Conservation (phyloP, 805 yeast genomes). For the Danielozyma ontarioensis region DNA sequence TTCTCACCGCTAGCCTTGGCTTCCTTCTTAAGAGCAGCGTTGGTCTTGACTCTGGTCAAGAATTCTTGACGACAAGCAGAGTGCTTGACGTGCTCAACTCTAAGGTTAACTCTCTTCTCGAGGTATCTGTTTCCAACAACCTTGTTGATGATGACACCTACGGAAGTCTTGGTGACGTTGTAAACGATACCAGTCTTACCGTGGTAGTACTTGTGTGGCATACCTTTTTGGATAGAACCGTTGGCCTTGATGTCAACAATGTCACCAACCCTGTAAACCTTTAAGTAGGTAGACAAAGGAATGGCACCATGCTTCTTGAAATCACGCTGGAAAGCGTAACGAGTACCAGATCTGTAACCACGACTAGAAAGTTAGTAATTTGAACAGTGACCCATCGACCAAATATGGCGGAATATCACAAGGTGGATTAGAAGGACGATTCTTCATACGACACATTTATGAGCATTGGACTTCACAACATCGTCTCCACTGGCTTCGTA, state of each 20-base stretch:
- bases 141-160: constrained; percentile 98
- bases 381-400: background rate
- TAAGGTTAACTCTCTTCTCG: constrained; percentile 97
- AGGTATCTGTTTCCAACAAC: constrained; percentile 98
- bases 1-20: constrained; percentile 93
- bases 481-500: background rate
- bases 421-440: background rate
- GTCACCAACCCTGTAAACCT: constrained; percentile 98
- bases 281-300: constrained; percentile 94
- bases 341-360: constrained; percentile 99
- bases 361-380: constrained; percentile 45
- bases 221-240: constrained; percentile 99
- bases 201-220: constrained; percentile 99
- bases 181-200: constrained; percentile 99
- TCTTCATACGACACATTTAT: background rate
- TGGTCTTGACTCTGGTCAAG: constrained; percentile 95
- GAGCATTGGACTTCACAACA: background rate
- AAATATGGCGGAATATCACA: too few relatives aligned
- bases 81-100: constrained; percentile 99
- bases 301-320: constrained; percentile 95
- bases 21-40: constrained; percentile 89
- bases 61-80: constrained; percentile 99
- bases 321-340: constrained; percentile 99
- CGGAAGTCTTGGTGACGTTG: constrained; percentile 98
- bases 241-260: constrained; percentile 99